phyloP scores from a whole-genome alignment of 495 filamentous ascomycete genomes.

The Podospora pseudoanserina region DNA sequence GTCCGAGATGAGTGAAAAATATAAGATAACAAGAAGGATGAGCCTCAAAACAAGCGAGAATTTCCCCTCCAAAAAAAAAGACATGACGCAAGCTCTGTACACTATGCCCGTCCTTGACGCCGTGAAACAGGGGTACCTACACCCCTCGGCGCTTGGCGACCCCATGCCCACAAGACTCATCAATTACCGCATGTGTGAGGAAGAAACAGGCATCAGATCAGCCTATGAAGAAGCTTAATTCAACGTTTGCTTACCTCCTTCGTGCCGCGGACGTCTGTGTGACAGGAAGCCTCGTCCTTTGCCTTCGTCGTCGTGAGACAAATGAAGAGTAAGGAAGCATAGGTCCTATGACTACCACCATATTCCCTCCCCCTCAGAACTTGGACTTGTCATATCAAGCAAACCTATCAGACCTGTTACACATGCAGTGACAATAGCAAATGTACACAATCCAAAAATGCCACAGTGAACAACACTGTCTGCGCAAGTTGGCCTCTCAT shows the following conservation, averaged over 20 bases:
- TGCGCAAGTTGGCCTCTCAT: neutral
- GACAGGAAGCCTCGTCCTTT: neutral
- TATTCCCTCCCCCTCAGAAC: neutral
- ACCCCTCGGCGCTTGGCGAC: neutral
- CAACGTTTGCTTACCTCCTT: constrained; percentile 1
- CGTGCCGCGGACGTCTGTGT: neutral
- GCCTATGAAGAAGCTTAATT: constrained; percentile 10
- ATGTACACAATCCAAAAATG: neutral
- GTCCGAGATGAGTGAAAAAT: neutral
- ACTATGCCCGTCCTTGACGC: neutral
- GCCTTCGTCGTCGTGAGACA: neutral
- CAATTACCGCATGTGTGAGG: neutral
- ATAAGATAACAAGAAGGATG: neutral
- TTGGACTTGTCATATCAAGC: neutral
- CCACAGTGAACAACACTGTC: neutral
- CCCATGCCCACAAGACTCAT: neutral
- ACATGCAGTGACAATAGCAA: neutral
- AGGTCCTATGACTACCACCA: neutral
- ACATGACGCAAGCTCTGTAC: constrained; percentile 1
- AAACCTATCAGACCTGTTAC: neutral
- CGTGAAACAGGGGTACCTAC: neutral
- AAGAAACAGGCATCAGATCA: neutral
- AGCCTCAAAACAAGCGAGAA: neutral
- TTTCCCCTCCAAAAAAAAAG: neutral
- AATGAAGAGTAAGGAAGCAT: neutral